A percentile compares a stretch with the other conserved stretches of the same genome.
These are phyloP conservation scores for Metschnikowia vanudenii DNA, from an alignment of 805 yeast genomes.

Conservation along the genomic window DNA sequence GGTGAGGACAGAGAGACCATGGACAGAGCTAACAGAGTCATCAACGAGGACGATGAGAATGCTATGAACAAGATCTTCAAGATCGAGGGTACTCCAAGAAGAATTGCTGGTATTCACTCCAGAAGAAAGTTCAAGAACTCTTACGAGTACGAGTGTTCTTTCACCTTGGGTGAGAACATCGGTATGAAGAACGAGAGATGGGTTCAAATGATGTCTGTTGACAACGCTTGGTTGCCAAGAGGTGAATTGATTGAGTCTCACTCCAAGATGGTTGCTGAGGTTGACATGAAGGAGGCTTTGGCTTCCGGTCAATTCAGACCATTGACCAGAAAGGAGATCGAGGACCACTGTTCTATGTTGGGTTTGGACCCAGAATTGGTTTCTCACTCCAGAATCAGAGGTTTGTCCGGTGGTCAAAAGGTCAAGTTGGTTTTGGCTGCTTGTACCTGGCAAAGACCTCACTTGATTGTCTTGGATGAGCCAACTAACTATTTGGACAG, in stretches of 20 bases:
- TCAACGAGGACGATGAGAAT: constrained; percentile 94
- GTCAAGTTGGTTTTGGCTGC: constrained; percentile 99
- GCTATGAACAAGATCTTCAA: constrained; percentile 99
- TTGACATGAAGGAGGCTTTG: constrained; percentile 99
- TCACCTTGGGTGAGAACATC: constrained; percentile 95
- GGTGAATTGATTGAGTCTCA: constrained; percentile 92
- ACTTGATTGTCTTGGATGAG: constrained; percentile 98
- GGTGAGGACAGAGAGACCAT: constrained; percentile 99
- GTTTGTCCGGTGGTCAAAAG: constrained; percentile 99
- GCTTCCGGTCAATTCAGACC: constrained; percentile 99
- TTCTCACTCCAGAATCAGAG: constrained; percentile 99
- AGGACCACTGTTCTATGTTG: constrained; percentile 96
- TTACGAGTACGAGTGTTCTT: constrained; percentile 98
- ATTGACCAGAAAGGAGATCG: constrained; percentile 99
- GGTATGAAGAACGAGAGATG: constrained; percentile 99
- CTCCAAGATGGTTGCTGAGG: constrained; percentile 99
- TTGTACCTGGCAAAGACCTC: constrained; percentile 99
- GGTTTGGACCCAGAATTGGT: constrained; percentile 99
- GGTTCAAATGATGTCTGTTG: constrained; percentile 99
- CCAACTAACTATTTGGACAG: constrained; percentile 99
- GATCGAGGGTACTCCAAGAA: constrained; percentile 98
- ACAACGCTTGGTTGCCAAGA: constrained; percentile 99
- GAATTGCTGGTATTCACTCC: constrained; percentile 89
- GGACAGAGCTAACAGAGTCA: constrained; percentile 99
- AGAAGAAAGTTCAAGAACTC: constrained; percentile 99